Evolutionary conservation across 2,329 filamentous ascomycete genomes (phyloP).

Genomic region (Exophiala mesophila): DNA sequence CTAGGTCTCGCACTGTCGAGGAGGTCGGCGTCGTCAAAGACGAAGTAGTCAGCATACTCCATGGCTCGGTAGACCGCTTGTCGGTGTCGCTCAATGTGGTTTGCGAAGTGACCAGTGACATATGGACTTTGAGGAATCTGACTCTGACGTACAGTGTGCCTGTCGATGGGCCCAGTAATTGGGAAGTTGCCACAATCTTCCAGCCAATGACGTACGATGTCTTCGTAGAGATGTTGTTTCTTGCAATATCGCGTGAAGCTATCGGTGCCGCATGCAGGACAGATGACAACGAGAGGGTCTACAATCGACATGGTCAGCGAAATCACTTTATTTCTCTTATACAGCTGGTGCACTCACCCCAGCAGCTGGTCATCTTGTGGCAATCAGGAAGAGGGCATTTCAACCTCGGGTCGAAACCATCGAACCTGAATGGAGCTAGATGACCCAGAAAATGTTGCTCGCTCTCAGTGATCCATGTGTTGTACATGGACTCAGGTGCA

Average conservation of each 20-base stretch:
- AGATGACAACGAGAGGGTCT: constrained; percentile 33
- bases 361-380: constrained; percentile 29
- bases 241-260: constrained; percentile 37
- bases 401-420: constrained; percentile 45
- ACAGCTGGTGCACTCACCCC: constrained; percentile 18
- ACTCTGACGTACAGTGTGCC: constrained; percentile 13
- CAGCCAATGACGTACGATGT: constrained; percentile 35
- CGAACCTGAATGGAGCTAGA: constrained; percentile 35
- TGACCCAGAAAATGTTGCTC: background rate
- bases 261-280: constrained; percentile 37
- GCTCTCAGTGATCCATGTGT: too few relatives aligned
- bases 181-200: constrained; percentile 13
- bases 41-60: constrained; percentile 20
- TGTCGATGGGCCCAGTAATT: constrained; percentile 17
- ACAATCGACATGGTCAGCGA: background rate
- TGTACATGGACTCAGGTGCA: background rate
- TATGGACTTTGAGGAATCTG: constrained; percentile 16
- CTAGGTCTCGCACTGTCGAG: constrained; percentile 11
- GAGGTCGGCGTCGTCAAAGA: constrained; percentile 20
- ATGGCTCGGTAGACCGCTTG: constrained; percentile 24
- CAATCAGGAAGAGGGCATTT: constrained; percentile 30
- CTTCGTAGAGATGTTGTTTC: constrained; percentile 33
- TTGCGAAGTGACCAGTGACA: constrained; percentile 26
- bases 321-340: too few relatives aligned
- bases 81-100: constrained; percentile 33